Percentiles rank a stretch among this genome's conserved stretches.
These are phyloP conservation scores for Colletotrichum magnum DNA, from an alignment of 2,329 filamentous ascomycete species.

Conservation along the genomic window DNA sequence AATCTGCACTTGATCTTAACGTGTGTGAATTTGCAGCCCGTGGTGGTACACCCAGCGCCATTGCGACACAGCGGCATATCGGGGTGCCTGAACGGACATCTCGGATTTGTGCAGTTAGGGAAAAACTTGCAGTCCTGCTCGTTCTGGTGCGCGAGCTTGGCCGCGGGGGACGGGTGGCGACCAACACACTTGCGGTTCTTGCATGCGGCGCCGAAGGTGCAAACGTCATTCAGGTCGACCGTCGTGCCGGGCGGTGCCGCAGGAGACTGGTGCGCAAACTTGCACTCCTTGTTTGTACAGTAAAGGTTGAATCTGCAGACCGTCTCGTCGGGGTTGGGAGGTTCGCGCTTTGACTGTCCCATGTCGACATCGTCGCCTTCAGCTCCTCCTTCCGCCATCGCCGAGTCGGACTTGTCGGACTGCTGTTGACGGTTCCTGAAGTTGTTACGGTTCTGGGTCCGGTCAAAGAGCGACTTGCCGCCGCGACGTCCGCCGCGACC, in stretches of 20 bases:
- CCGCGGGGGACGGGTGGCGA: conserved; percentile 91
- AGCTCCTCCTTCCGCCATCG: conserved; percentile 46
- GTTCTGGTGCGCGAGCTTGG: conserved; percentile 81
- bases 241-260: conserved; percentile 83
- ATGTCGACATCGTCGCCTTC: conserved; percentile 76
- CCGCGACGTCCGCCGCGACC: conserved; percentile 61
- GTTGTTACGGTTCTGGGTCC: conserved; percentile 73
- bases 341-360: conserved; percentile 66
- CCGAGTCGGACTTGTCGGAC: conserved; percentile 53
- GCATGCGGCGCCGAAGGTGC: conserved; percentile 90
- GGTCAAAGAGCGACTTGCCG: conserved; percentile 80
- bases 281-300: conserved; percentile 91
- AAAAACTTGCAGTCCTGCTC: conserved; percentile 93
- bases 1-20: conserved; percentile 88
- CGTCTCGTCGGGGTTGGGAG: conserved; percentile 72
- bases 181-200: conserved; percentile 95
- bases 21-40: conserved; percentile 92
- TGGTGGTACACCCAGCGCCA: conserved; percentile 86
- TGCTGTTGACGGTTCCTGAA: conserved; percentile 65
- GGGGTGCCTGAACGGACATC: conserved; percentile 92
- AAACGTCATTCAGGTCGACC: conserved; percentile 85
- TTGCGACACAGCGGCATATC: conserved; percentile 90
- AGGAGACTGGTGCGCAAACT: conserved; percentile 94
- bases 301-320: conserved; percentile 91
- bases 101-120: conserved; percentile 89